Conservation (phyloP, 2,329 filamentous ascomycete genomes). For the Capronia americana region DNA sequence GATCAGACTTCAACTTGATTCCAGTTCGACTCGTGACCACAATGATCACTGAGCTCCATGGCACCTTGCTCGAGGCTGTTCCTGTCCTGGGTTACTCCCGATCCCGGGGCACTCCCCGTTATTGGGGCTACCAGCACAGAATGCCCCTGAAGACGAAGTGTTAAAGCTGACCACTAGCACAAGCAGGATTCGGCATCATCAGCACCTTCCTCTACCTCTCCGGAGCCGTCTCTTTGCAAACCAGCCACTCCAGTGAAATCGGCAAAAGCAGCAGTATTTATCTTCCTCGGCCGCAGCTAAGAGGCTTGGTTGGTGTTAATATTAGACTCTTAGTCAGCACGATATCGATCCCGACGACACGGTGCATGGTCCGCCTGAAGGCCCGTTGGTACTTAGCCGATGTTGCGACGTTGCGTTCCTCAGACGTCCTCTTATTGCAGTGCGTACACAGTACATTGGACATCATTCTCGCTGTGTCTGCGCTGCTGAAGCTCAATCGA, state of each 20-base stretch:
- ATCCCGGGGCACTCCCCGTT: neutral
- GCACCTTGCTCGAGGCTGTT: neutral
- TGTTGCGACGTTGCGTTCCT: constrained; percentile 9
- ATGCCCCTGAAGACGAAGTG: neutral
- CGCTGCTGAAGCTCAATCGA: neutral
- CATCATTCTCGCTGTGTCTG: neutral
- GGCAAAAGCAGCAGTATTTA: neutral
- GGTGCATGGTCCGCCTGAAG: constrained; percentile 16
- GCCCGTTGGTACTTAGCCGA: constrained; percentile 4
- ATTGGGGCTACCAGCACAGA: neutral
- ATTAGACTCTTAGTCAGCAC: constrained; percentile 25
- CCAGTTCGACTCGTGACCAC: neutral
- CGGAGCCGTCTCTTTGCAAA: neutral
- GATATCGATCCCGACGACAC: constrained; percentile 22
- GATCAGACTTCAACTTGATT: neutral
- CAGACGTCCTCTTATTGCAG: neutral
- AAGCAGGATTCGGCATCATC: neutral
- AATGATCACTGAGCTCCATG: neutral
- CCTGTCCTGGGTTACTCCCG: neutral
- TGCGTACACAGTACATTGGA: neutral
- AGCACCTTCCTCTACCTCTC: neutral
- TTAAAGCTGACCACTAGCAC: neutral
- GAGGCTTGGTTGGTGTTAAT: constrained; percentile 15
- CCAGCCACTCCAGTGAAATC: neutral
- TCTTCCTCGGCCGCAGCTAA: neutral